A percentile compares a stretch with the other conserved stretches of the same genome.
phyloP scores from a whole-genome alignment of 2,329 filamentous ascomycete genomes.

The Cytospora chrysosperma region DNA sequence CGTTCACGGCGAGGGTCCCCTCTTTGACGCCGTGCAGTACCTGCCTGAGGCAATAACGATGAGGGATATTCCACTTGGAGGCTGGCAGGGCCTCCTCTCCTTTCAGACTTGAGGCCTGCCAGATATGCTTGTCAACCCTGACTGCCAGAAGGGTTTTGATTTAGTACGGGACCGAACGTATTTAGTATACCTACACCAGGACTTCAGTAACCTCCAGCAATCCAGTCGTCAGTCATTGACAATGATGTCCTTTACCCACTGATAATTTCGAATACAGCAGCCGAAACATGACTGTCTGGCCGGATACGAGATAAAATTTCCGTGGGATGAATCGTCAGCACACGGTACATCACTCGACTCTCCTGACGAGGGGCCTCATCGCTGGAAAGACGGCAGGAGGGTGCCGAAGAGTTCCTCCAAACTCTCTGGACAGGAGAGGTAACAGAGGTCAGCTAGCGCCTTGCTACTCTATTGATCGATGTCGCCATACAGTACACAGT shows the following conservation, averaged over 20 bases:
- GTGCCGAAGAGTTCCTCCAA: background rate
- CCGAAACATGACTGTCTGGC: background rate
- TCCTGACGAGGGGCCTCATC: background rate
- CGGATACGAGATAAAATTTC: background rate
- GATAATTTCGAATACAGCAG: background rate
- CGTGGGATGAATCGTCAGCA: background rate
- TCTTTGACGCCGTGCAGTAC: background rate
- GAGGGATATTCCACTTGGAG: background rate
- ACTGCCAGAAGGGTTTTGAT: background rate
- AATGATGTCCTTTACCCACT: background rate
- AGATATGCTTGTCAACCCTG: background rate
- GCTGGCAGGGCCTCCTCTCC: background rate
- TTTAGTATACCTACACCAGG: no score
- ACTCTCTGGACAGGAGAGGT: background rate
- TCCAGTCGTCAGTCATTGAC: background rate
- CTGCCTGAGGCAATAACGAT: background rate
- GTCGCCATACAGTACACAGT: constrained; percentile 1
- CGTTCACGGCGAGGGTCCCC: constrained; percentile 3
- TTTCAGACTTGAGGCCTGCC: background rate
- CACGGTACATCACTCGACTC: background rate
- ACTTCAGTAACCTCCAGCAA: background rate
- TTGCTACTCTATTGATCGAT: background rate
- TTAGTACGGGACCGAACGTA: no score
- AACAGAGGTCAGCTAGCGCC: background rate
- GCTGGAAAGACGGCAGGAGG: background rate